Base-by-base conservation (phyloP, 805 yeast species). In the Yamadazyma phyllophila region DNA sequence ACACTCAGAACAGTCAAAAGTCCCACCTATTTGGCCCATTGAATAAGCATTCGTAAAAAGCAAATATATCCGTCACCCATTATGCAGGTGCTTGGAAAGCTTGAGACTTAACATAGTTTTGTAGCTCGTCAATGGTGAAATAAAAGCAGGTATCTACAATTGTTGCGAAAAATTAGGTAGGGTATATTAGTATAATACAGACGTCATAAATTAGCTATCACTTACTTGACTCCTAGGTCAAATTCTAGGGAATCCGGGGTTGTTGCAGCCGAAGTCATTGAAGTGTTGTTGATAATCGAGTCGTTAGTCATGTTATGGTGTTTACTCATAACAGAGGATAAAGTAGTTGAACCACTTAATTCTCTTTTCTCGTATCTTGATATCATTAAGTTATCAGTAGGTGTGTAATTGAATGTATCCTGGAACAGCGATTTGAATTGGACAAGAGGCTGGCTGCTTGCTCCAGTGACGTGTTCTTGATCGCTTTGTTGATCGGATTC, bases 261-360 rank as follows among this genome's bases (percentile, higher is more conserved):
- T 2, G 55, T 54, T 4, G 39, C 26, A 27, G 47, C 46, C 8
- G 57, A 44, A 17, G 36, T 35, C 5, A 47, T 24, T 14, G 50
- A 47, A 5, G 48, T 34, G 26, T 46, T 42, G 20, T 46, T 27
- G 17, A 26, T 26, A 17, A 50, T 37, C 8, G 53, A 50, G 31
- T 50, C 50, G 29, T 36, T 43, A 7, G 43, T 26, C 12, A 17
- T 31, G 16, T 32, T 37, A 8, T 42, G 54, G 16, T 45, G 35
- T n/a, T 49, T 51, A 43, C 60, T 56, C 54, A 55, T 54, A 2
- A 56, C 51, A 8, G 60, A 55, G 7, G 60, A 53, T 3, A 47
- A 41, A n/a, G 56, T 45, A 7, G 60, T 55, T 1, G 60, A 46
- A 6, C 41, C 48, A 7, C 56, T 50, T n/a, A 39, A 20, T 20